phyloP scores from a whole-genome alignment of 2,329 filamentous ascomycete species.

The Raffaelea albimanens region DNA sequence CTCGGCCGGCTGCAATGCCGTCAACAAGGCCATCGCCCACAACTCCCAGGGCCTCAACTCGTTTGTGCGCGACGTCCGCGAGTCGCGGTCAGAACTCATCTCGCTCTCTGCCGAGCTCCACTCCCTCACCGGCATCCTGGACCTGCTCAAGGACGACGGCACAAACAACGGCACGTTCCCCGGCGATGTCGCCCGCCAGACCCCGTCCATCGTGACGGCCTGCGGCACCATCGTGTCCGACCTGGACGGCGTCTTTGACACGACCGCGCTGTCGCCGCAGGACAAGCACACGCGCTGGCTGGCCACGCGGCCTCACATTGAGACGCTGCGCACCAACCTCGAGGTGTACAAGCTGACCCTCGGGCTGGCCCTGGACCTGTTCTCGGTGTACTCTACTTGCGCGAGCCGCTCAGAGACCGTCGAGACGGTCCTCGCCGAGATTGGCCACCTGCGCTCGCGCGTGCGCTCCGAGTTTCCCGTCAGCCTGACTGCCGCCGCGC shows the following conservation, averaged over 20 bases:
- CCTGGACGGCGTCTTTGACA: slow-evolving; percentile 22
- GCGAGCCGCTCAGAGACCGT: slow-evolving; percentile 14
- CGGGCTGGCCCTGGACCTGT: slow-evolving; percentile 28
- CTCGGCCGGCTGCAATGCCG: slow-evolving; percentile 23
- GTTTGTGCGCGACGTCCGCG: slow-evolving; percentile 31
- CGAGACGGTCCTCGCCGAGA: slow-evolving; percentile 23
- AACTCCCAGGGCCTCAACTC: slow-evolving; percentile 21
- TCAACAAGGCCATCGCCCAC: slow-evolving; percentile 24
- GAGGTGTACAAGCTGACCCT: slow-evolving; percentile 28
- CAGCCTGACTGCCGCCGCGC: slow-evolving; percentile 57
- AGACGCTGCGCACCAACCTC: slow-evolving; percentile 22
- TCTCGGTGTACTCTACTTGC: neutral
- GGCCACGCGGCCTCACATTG: slow-evolving; percentile 21
- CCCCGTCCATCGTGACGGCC: slow-evolving; percentile 24
- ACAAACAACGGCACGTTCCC: slow-evolving; percentile 19
- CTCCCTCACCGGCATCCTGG: slow-evolving; percentile 28
- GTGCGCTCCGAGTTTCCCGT: slow-evolving; percentile 42
- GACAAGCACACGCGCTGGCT: slow-evolving; percentile 19
- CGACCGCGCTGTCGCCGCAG: slow-evolving; percentile 13
- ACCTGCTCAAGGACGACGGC: slow-evolving; percentile 29
- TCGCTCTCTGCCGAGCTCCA: slow-evolving; percentile 30
- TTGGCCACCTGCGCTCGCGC: slow-evolving; percentile 21
- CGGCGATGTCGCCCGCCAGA: slow-evolving; percentile 23
- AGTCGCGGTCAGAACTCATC: slow-evolving; percentile 28
- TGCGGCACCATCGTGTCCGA: slow-evolving; percentile 26